Conservation (phyloP, 768 basidiomycete genomes). For the Mycena capillaripes region DNA sequence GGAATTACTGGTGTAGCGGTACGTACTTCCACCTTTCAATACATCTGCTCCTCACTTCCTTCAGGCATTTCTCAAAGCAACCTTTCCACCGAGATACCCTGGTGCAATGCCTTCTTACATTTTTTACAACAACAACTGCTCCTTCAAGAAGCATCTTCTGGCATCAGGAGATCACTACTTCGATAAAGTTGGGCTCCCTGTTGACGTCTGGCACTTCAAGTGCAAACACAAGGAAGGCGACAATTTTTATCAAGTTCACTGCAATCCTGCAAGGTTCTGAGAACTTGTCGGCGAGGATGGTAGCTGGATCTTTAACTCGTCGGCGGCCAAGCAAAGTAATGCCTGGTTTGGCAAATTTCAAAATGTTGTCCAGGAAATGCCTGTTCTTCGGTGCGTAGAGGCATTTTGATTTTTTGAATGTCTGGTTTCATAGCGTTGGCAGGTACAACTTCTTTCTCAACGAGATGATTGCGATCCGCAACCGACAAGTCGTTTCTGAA, state of each 20-base stretch:
- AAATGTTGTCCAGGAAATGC: too few species aligned
- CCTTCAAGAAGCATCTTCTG: constrained; percentile 16
- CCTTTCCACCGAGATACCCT: neutral
- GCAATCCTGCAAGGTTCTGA: constrained; percentile 43
- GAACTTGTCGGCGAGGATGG: constrained; percentile 36
- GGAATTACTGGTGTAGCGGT: constrained; percentile 8
- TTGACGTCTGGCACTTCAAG: constrained; percentile 33
- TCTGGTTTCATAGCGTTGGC: too few species aligned
- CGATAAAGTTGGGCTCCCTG: constrained; percentile 19
- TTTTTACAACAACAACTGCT: constrained; percentile 44
- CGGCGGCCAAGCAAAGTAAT: too few species aligned
- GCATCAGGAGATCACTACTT: constrained; percentile 3
- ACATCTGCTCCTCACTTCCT: neutral
- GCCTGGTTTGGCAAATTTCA: too few species aligned
- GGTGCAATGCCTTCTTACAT: constrained; percentile 28
- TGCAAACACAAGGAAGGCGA: constrained; percentile 24
- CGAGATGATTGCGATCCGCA: too few species aligned
- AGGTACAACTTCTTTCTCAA: too few species aligned
- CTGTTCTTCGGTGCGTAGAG: too few species aligned
- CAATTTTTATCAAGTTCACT: constrained; percentile 14
- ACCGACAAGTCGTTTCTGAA: too few species aligned
- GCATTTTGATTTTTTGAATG: too few species aligned
- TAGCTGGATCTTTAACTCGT: too few species aligned
- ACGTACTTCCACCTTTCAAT: neutral
- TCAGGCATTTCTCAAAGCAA: constrained; percentile 4